These are phyloP conservation scores for Filobasidium uniguttulatum DNA, from an alignment of 1,284 basidiomycete genomes.

Conservation along the genomic window DNA sequence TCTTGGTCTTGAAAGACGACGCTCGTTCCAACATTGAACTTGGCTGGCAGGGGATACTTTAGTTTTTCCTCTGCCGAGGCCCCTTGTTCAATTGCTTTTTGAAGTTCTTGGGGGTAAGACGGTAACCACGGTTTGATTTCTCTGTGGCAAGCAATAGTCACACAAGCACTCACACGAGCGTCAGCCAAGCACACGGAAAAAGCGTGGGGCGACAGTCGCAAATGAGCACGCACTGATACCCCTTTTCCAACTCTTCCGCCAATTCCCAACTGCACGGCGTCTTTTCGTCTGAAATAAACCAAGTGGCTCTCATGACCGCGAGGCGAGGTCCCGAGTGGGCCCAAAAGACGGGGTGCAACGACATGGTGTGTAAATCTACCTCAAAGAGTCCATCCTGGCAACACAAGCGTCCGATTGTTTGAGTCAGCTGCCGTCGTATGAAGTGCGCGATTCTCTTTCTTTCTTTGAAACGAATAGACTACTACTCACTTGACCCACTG, in stretches of 20 bases:
- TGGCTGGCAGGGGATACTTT: constrained; percentile 35
- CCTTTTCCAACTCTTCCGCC: constrained; percentile 42
- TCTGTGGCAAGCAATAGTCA: constrained; percentile 8
- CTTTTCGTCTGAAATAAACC: constrained; percentile 41
- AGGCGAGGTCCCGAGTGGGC: constrained; percentile 39
- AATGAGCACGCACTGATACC: constrained; percentile 33
- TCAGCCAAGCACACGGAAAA: too few relatives aligned
- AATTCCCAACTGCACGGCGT: constrained; percentile 39
- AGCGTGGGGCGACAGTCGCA: too few relatives aligned
- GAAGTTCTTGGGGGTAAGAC: constrained; percentile 42
- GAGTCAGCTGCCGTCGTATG: too few relatives aligned
- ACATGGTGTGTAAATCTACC: constrained; percentile 27
- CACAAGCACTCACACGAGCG: too few relatives aligned
- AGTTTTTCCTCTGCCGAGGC: constrained; percentile 43
- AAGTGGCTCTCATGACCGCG: constrained; percentile 41
- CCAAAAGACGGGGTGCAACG: constrained; percentile 45
- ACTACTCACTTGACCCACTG: constrained; percentile 32
- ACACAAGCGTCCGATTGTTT: neutral
- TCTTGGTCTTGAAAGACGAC: constrained; percentile 41
- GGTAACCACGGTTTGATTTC: constrained; percentile 30
- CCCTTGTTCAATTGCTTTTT: constrained; percentile 39
- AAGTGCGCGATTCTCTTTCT: neutral
- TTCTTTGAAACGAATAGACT: neutral
- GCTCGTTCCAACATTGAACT: constrained; percentile 26
- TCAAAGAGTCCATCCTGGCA: constrained; percentile 37